Evolutionary conservation across 257 asterid species (phyloP).

Genomic region (Solanum chilense): DNA sequence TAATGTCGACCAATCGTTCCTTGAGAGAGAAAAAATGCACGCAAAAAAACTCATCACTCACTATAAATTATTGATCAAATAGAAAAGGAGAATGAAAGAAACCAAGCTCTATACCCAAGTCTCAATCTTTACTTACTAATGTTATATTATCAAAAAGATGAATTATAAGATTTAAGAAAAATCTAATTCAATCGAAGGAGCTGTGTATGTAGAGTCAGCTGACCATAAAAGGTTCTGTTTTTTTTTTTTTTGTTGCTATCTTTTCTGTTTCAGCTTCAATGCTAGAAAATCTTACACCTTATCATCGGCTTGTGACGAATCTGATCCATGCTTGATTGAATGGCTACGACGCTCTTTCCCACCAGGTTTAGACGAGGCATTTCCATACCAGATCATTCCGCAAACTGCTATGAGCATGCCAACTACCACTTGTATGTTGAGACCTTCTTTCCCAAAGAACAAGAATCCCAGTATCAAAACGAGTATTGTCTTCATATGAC

Average conservation of each 20-base stretch:
- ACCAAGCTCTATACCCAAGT: constrained; percentile 13
- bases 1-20: neutral
- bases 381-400: constrained; percentile 93
- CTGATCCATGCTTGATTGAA: constrained; percentile 32
- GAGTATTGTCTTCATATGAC: constrained; percentile 94
- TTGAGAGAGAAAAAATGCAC: neutral
- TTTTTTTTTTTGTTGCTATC: constrained; percentile 20
- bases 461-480: constrained; percentile 78
- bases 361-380: constrained; percentile 90
- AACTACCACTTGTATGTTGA: constrained; percentile 66
- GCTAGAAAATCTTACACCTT: constrained; percentile 45
- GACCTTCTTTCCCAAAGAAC: constrained; percentile 88
- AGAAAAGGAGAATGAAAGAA: constrained; percentile 5
- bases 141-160: constrained; percentile 11
- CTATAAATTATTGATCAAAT: constrained; percentile 29
- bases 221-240: constrained; percentile 16
- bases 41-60: constrained; percentile 13
- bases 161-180: constrained; percentile 32
- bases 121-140: constrained; percentile 10
- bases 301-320: constrained; percentile 68
- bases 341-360: constrained; percentile 82
- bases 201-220: constrained; percentile 35
- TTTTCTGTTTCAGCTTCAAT: constrained; percentile 16
- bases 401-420: constrained; percentile 83
- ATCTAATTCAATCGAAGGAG: constrained; percentile 18